These are phyloP conservation scores for Cystofilobasidium macerans DNA, from an alignment of 768 basidiomycete genomes.

Conservation along the genomic window DNA sequence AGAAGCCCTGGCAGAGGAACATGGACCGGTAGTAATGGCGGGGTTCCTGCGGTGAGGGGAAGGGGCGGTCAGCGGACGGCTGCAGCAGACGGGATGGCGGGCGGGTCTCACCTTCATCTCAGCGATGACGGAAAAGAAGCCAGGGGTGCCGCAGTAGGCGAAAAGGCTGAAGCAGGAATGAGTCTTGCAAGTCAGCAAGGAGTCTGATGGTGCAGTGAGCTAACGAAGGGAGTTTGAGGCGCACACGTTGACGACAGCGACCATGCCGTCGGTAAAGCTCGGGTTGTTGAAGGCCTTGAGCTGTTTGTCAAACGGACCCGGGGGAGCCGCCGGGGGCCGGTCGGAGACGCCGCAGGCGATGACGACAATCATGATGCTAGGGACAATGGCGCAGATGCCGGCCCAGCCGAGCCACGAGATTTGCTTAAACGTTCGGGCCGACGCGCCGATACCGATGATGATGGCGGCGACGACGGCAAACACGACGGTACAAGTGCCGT, in stretches of 20 bases:
- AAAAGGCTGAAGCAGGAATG: no score
- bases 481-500: conserved; percentile 34
- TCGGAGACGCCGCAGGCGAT: conserved; percentile 27
- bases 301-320: conserved; percentile 29
- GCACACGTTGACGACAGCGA: conserved; percentile 35
- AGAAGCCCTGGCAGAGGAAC: conserved; percentile 16
- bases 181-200: no score
- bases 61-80: background rate
- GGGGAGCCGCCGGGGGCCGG: conserved; percentile 33
- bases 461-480: conserved; percentile 27
- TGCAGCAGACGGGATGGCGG: no score
- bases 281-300: conserved; percentile 28
- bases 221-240: conserved; percentile 9
- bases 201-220: no score
- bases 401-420: conserved; percentile 35
- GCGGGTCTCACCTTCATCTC: conserved; percentile 40
- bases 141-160: conserved; percentile 31
- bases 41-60: conserved; percentile 26
- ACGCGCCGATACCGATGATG: conserved; percentile 3
- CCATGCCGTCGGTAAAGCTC: conserved; percentile 34
- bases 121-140: conserved; percentile 31
- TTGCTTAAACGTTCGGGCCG: conserved; percentile 31
- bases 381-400: conserved; percentile 29
- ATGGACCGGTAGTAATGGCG: conserved; percentile 21
- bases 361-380: conserved; percentile 20